Conservation (phyloP, 169 alveolate species). For the Cryptosporidium baileyi region DNA sequence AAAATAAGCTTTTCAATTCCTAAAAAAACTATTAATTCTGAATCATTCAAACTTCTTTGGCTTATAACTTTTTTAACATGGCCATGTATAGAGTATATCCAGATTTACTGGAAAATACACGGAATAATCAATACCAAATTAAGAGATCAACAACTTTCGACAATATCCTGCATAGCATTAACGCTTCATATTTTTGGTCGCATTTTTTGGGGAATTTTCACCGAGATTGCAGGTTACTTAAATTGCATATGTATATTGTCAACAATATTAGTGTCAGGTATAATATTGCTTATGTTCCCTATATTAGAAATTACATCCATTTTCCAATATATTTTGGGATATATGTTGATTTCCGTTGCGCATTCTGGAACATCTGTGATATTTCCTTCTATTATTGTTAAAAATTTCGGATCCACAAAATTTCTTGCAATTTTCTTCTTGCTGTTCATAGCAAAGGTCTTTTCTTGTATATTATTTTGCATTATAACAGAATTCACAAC, state of each 20-base stretch:
- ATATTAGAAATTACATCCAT: constrained; percentile 1
- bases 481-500: constrained; percentile 3
- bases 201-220: constrained; percentile 44
- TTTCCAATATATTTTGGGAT: constrained; percentile 28
- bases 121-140: constrained; percentile 28
- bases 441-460: constrained; percentile 28
- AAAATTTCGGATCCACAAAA: not conserved
- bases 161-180: constrained; percentile 9
- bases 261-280: constrained; percentile 8
- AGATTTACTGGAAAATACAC: constrained; percentile 49
- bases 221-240: constrained; percentile 18
- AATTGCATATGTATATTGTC: constrained; percentile 36
- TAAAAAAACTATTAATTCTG: not conserved
- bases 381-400: constrained; percentile 24
- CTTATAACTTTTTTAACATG: constrained; percentile 37
- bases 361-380: constrained; percentile 47
- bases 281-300: constrained; percentile 28
- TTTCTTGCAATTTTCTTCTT: not conserved
- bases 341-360: constrained; percentile 41
- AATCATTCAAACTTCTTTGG: constrained; percentile 52
- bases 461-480: constrained; percentile 46
- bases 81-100: constrained; percentile 46
- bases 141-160: constrained; percentile 41
- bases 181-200: constrained; percentile 23
- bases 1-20: not conserved